Base-by-base conservation (phyloP, 306 rosid species). In the Prunus mume region DNA sequence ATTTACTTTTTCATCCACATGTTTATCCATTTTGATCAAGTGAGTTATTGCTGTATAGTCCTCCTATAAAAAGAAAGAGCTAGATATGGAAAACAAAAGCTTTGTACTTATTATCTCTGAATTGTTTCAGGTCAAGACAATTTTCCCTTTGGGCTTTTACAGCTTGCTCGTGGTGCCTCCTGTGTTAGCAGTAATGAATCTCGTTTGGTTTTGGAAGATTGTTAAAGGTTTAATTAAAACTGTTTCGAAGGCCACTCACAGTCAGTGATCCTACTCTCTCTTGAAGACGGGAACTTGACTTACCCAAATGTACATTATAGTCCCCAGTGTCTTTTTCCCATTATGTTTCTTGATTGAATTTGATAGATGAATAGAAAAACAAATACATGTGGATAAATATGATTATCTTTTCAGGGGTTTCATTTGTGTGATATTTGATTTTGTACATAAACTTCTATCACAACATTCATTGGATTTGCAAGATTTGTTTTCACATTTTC, bases 191-290 rank as follows among this genome's bases (percentile, higher is more conserved):
- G 6, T 71, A 22, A 83, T 93, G 97, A 93, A 93, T 68, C 15
- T 90, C 43, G 83, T 90, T 61, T 93, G 98, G 98, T 93, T 93
- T 79, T 91, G 97, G 97, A 93, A 93, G 89, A 93, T 93, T 63
- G 82, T 89, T 30, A 93, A 81, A 86, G 98, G 98, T 57, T 75
- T 93, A 87, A 71, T 93, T 12, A 93, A 86, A 83, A 87, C 98
- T 24, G 82, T 93, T 46, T 47, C 85, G 3, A 93, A 91, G 84
- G 87, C 88, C 71, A 88, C 79, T 71, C 93, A 86, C 82, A 81
- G 69, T 77, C 71, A 85, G 71, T 93, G 91, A 93, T 63, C 76
- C 55, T 71, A 67, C 77, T 13, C 41, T 74, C 49, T 69, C 7
- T 38, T 24, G 65, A 28, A 15, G 19, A 11, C 3, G 50, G 71